Conservation (phyloP, 805 yeast species). For the Wickerhamiella musiphila region DNA sequence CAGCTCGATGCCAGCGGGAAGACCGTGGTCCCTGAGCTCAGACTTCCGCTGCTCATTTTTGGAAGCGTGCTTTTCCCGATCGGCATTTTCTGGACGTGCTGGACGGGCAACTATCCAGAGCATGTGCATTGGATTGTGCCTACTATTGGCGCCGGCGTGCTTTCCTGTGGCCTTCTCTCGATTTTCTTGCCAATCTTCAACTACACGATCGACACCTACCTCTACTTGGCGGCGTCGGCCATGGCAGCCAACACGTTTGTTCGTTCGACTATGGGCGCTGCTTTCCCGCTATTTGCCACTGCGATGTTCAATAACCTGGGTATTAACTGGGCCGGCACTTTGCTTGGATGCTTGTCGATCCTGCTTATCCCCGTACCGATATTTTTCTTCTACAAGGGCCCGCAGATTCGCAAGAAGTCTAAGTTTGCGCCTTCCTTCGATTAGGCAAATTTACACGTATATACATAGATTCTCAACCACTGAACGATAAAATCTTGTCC, state of each 20-base stretch:
- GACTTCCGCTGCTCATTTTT: slow-evolving; percentile 59
- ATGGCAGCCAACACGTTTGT: slow-evolving; percentile 51
- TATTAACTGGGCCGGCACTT: slow-evolving; percentile 61
- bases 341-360: slow-evolving; percentile 44
- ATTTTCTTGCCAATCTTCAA: slow-evolving; percentile 44
- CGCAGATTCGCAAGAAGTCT: slow-evolving; percentile 35
- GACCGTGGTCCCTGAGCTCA: slow-evolving; percentile 58
- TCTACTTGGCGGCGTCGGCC: slow-evolving; percentile 41
- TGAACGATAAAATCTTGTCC: too few relatives aligned
- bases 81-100: slow-evolving; percentile 73
- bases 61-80: slow-evolving; percentile 55
- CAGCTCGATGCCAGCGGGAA: slow-evolving; percentile 33
- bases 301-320: slow-evolving; percentile 56
- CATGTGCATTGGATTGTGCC: slow-evolving; percentile 49
- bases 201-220: slow-evolving; percentile 44
- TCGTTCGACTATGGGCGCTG: slow-evolving; percentile 51
- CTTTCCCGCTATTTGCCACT: slow-evolving; percentile 53
- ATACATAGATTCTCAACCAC: too few relatives aligned
- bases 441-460: too few relatives aligned
- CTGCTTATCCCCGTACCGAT: slow-evolving; percentile 51
- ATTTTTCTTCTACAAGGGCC: slow-evolving; percentile 42
- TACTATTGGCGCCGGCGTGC: slow-evolving; percentile 34
- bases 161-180: slow-evolving; percentile 35
- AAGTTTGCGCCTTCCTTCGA: slow-evolving; percentile 29
- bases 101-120: slow-evolving; percentile 58